Percentiles rank a stretch among this genome's conserved stretches.
Evolutionary conservation across 495 filamentous ascomycete species (phyloP).

Genomic region (Hamigera avellanea): DNA sequence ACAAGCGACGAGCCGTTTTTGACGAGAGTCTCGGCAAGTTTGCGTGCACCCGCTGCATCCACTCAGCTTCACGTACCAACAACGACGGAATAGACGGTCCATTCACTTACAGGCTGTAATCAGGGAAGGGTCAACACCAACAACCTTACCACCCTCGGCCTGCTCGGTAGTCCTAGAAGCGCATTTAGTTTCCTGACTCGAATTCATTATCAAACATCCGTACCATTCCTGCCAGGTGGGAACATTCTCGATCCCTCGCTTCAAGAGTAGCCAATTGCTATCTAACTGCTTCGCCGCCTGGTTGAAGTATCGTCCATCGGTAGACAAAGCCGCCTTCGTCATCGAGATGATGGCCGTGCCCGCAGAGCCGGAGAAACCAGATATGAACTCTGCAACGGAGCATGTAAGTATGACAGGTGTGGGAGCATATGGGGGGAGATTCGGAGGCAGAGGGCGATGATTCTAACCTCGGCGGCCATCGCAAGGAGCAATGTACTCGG

Average conservation of each 20-base stretch:
- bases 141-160: constrained; percentile 69
- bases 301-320: constrained; percentile 97
- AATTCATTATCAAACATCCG: neutral
- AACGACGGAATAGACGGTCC: no score
- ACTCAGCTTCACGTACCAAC: no score
- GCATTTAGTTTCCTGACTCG: constrained; percentile 11
- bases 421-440: neutral
- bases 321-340: constrained; percentile 81
- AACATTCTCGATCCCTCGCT: constrained; percentile 85
- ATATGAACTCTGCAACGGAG: constrained; percentile 58
- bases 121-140: constrained; percentile 85
- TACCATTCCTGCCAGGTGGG: constrained; percentile 98
- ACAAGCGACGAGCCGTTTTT: constrained; percentile 68
- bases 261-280: constrained; percentile 81
- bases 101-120: constrained; percentile 56
- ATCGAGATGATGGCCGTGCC: constrained; percentile 82
- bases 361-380: constrained; percentile 90
- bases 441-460: constrained; percentile 1
- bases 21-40: constrained; percentile 77
- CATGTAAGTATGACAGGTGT: constrained; percentile 7
- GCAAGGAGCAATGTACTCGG: constrained; percentile 92
- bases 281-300: constrained; percentile 91
- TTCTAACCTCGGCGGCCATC: constrained; percentile 74
- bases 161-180: constrained; percentile 58
- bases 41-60: constrained; percentile 58